Evolutionary conservation across 2,329 filamentous ascomycete genomes (phyloP).

Genomic region (Nemania serpens): DNA sequence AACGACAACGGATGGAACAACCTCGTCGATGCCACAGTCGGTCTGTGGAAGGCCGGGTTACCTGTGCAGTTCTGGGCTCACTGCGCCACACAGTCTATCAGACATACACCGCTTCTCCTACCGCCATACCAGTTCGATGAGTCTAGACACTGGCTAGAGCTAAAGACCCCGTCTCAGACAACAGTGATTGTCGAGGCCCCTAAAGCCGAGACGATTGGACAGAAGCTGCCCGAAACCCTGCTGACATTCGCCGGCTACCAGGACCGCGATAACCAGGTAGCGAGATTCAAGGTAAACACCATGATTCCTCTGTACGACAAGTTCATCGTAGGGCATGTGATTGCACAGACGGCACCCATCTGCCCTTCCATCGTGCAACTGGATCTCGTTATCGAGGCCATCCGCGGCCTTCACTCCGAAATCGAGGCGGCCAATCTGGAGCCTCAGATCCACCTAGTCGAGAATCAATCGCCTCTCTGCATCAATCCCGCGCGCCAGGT

Average conservation of each 20-base stretch:
- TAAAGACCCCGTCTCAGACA: conserved; percentile 29
- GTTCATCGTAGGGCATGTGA: conserved; percentile 45
- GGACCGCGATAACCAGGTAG: conserved; percentile 27
- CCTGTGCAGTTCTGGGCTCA: conserved; percentile 46
- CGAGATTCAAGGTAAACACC: conserved; percentile 50
- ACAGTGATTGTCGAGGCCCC: conserved; percentile 6
- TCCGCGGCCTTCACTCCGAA: conserved; percentile 41
- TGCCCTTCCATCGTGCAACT: conserved; percentile 46
- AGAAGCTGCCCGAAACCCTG: conserved; percentile 24
- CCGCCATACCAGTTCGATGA: conserved; percentile 52
- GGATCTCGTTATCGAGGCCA: conserved; percentile 41
- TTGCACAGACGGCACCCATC: conserved; percentile 46
- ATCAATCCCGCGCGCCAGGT: conserved; percentile 17
- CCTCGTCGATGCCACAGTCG: conserved; percentile 36
- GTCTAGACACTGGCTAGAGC: conserved; percentile 45
- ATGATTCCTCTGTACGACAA: conserved; percentile 40
- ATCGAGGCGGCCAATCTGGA: conserved; percentile 22
- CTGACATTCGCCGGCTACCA: conserved; percentile 40
- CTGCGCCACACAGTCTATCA: conserved; percentile 34
- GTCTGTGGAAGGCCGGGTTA: conserved; percentile 49
- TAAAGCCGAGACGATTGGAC: conserved; percentile 1
- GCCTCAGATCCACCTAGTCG: conserved; percentile 32
- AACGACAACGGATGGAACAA: conserved; percentile 21
- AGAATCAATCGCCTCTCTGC: conserved; percentile 27
- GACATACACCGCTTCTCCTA: conserved; percentile 36